Evolutionary conservation across 306 rosid species (phyloP).

Genomic region (Malus sieversii): DNA sequence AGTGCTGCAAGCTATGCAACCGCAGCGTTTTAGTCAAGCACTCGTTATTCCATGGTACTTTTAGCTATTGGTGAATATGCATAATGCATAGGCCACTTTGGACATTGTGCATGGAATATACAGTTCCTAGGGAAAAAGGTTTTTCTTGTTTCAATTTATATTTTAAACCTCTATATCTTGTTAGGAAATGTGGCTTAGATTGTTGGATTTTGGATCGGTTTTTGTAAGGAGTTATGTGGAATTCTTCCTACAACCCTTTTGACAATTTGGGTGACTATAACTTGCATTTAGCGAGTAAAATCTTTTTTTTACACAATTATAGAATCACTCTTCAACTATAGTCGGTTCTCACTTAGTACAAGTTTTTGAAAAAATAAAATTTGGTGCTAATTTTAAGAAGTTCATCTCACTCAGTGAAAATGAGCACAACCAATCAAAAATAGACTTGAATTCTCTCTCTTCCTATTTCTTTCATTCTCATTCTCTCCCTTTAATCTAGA

Average conservation of each 20-base stretch:
- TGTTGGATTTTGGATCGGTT: background rate
- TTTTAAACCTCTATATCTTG: background rate
- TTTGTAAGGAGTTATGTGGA: background rate
- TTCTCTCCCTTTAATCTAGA: no score
- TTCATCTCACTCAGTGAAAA: background rate
- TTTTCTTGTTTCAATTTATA: background rate
- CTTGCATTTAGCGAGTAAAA: background rate
- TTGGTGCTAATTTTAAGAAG: background rate
- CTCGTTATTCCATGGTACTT: background rate
- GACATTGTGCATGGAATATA: background rate
- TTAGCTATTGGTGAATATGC: background rate
- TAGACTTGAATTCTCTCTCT: no score
- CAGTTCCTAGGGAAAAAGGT: background rate
- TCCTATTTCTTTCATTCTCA: no score
- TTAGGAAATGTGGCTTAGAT: no score
- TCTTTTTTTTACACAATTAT: background rate
- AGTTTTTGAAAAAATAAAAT: no score
- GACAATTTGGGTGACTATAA: no score
- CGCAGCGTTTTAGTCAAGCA: background rate
- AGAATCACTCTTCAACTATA: no score
- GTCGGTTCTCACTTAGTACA: background rate
- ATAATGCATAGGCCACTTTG: background rate
- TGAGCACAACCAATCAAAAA: no score
- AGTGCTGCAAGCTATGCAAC: constrained; percentile 1
- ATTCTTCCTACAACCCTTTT: background rate